Evolutionary conservation across 257 asterid genomes (phyloP), one percentile per base, ranked within the genome.

Genomic region (Gentiana straminea): DNA sequence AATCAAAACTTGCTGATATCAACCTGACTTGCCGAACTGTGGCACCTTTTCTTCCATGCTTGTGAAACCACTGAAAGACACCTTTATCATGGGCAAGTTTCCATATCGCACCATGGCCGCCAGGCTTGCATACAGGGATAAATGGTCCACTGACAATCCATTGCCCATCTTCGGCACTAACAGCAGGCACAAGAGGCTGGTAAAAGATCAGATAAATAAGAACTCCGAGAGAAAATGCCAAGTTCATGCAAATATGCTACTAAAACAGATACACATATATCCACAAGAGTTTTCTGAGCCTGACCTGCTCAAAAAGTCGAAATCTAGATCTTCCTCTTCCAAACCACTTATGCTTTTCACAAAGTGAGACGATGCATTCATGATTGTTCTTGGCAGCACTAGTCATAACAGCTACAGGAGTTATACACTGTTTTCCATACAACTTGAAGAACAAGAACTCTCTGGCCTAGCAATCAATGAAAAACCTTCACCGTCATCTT

Each of bases 101-200:
- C 98, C 98, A 92, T 71, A 92, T 85, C 72, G 80, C 98, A 52
- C 98, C 98, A 73, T 92, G 98, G 71, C 98, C 98, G 48, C 99
- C 99, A 69, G 99, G 99, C 77, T 92, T 92, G 79, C 94, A 83
- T 43, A 92, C 76, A 36, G 97, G 94, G 68, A 56, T 68, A 63
- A 83, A 86, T 48, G 85, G 86, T 62, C 86, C 66, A 50, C 70
- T 38, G 41, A 74, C 86, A 61, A 92, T 77, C 99, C 99, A 92
- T 49, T 79, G 74, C 47, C 99, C 99, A 78, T 88, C 95, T 75
- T 85, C 94, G 50, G 97, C 94, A 56, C 85, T 75, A 63, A 92
- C 87, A 71, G 89, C 87, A 71, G 99, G 99, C 79, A 92, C 99
- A 72, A 88, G 95, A 75, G 99, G 99, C 99, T 92, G 65, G 67